phyloP scores from a whole-genome alignment of 768 basidiomycete species.

The Tylopilus rubrobrunneus region DNA sequence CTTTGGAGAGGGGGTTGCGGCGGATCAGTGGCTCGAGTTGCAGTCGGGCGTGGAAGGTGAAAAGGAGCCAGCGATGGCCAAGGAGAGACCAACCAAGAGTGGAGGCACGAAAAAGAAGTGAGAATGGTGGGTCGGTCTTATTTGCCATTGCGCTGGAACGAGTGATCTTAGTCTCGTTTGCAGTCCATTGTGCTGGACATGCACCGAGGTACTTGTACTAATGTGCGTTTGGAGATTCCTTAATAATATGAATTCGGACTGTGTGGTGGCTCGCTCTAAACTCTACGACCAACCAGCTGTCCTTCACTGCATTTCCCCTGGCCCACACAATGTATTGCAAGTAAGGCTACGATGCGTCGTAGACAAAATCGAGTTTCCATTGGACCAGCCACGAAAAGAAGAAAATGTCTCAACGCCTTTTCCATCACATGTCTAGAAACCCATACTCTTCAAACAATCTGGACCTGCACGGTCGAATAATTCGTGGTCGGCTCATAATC shows the following conservation, averaged over 20 bases:
- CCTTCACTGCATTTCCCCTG: no score
- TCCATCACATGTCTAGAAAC: background rate
- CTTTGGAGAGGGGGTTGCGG: slow-evolving; percentile 54
- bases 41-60: slow-evolving; percentile 26
- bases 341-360: background rate
- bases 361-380: background rate
- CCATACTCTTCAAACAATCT: background rate
- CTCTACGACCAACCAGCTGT: background rate
- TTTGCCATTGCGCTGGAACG: background rate
- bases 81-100: slow-evolving; percentile 16
- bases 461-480: slow-evolving; percentile 21
- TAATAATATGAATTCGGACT: background rate
- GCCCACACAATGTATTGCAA: no score
- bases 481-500: slow-evolving; percentile 9
- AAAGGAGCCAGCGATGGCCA: slow-evolving; percentile 24
- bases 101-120: slow-evolving; percentile 19
- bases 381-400: background rate
- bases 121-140: slow-evolving; percentile 11
- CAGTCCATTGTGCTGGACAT: background rate
- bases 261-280: no score
- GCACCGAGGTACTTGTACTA: background rate
- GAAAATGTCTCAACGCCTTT: background rate
- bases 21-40: slow-evolving; percentile 28
- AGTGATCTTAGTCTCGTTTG: slow-evolving; percentile 1
- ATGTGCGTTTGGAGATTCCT: background rate